A percentile compares a stretch with the other conserved stretches of the same genome.
These are phyloP conservation scores for Cicer judaicum DNA, from an alignment of 306 rosid species.

Conservation along the genomic window DNA sequence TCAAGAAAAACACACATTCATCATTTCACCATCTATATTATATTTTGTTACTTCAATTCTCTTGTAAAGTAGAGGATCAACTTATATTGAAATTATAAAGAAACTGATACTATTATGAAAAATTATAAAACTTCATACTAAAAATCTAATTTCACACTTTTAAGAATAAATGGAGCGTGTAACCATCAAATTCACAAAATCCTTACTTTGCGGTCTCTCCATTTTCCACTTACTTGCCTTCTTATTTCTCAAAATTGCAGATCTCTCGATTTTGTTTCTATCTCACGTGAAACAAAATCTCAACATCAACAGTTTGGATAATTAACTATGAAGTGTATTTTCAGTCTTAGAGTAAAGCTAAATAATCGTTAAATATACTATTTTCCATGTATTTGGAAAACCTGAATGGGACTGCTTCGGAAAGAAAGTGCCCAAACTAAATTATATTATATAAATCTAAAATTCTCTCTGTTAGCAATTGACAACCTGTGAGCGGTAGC, in stretches of 20 bases:
- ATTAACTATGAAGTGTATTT: slow-evolving; percentile 4
- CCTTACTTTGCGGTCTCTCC: background rate
- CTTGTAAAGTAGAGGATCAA: slow-evolving; percentile 28
- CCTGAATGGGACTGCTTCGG: slow-evolving; percentile 6
- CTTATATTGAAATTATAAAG: slow-evolving; percentile 29
- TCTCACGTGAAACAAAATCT: slow-evolving; percentile 10
- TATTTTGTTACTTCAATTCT: slow-evolving; percentile 15
- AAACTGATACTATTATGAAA: background rate
- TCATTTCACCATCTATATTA: slow-evolving; percentile 14
- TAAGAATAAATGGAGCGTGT: slow-evolving; percentile 5
- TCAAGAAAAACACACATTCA: slow-evolving; percentile 17
- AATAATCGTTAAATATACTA: background rate
- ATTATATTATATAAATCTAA: slow-evolving; percentile 10
- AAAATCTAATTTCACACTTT: slow-evolving; percentile 6
- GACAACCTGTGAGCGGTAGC: slow-evolving; percentile 14
- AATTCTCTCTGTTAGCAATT: slow-evolving; percentile 33
- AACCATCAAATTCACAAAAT: slow-evolving; percentile 14
- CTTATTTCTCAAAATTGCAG: slow-evolving; percentile 12
- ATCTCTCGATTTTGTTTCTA: background rate
- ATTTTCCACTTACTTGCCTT: slow-evolving; percentile 12
- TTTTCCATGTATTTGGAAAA: slow-evolving; percentile 5
- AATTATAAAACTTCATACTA: background rate
- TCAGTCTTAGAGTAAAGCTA: slow-evolving; percentile 21
- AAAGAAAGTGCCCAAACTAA: slow-evolving; percentile 22
- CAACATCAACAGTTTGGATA: slow-evolving; percentile 19